A percentile compares a stretch with the other conserved stretches of the same genome.
These are phyloP conservation scores for Wallacemonas collosoma DNA, from an alignment of 208 protist species.

Conservation along the genomic window DNA sequence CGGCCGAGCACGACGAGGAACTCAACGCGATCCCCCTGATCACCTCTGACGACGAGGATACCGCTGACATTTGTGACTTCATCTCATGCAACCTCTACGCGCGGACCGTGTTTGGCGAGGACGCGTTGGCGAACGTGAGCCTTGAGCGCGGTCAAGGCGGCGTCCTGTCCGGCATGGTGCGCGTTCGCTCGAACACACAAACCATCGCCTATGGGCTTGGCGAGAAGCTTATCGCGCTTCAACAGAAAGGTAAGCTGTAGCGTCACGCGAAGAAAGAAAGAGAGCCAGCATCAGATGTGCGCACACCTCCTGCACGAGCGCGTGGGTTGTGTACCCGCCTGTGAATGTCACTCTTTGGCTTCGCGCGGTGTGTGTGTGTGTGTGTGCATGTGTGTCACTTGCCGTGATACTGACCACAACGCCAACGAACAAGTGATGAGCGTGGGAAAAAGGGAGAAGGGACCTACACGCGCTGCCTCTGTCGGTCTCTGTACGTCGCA, in stretches of 20 bases:
- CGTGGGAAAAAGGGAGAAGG: too few relatives aligned
- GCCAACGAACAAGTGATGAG: too few relatives aligned
- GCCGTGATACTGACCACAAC: too few relatives aligned
- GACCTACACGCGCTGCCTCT: too few relatives aligned
- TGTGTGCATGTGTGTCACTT: too few relatives aligned
- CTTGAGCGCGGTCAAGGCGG: slow-evolving; percentile 69
- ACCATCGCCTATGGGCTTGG: slow-evolving; percentile 98
- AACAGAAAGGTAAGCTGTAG: slow-evolving; percentile 43
- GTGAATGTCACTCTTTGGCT: too few relatives aligned
- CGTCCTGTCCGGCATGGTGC: slow-evolving; percentile 95
- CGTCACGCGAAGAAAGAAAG: neutral
- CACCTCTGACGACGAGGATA: slow-evolving; percentile 46
- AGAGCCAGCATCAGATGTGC: neutral
- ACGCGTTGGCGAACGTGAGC: slow-evolving; percentile 97
- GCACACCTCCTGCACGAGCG: too few relatives aligned
- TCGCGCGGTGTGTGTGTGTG: too few relatives aligned
- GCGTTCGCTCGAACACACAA: slow-evolving; percentile 97
- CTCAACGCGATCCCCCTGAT: slow-evolving; percentile 40
- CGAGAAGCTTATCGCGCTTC: slow-evolving; percentile 93
- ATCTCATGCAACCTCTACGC: slow-evolving; percentile 98
- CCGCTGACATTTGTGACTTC: slow-evolving; percentile 83
- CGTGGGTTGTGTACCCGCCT: too few relatives aligned
- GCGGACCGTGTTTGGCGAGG: slow-evolving; percentile 96
- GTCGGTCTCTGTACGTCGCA: too few relatives aligned
- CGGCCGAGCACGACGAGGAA: slow-evolving; percentile 28